Percentiles rank a stretch among this genome's conserved stretches.
Conservation (phyloP, 768 basidiomycete species). For the Clavaria fumosa region DNA sequence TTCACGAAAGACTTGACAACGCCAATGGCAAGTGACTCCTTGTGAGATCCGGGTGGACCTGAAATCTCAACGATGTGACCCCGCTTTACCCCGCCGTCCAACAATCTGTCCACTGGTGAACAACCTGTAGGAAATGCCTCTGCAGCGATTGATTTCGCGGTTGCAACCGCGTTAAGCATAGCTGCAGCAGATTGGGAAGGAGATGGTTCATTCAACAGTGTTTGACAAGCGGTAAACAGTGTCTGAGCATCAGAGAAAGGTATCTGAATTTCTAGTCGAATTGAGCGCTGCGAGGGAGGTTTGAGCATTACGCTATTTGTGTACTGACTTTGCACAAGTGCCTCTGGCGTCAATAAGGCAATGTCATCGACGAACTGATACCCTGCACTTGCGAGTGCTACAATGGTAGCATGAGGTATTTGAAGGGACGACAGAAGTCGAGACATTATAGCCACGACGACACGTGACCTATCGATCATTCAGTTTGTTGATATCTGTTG, state of each 20-base stretch:
- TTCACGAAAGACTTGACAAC: constrained; percentile 34
- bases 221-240: constrained; percentile 28
- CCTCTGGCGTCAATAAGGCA: constrained; percentile 24
- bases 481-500: too few relatives aligned
- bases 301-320: background rate
- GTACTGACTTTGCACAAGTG: constrained; percentile 33
- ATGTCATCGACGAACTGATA: constrained; percentile 46
- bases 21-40: constrained; percentile 37
- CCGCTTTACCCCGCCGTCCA: constrained; percentile 46
- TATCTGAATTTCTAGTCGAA: constrained; percentile 33
- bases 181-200: constrained; percentile 43
- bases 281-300: constrained; percentile 3
- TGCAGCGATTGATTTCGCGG: constrained; percentile 12
- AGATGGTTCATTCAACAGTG: constrained; percentile 14
- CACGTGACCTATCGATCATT: too few relatives aligned
- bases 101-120: constrained; percentile 36
- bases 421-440: constrained; percentile 32
- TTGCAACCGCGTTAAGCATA: too few relatives aligned
- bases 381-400: constrained; percentile 34
- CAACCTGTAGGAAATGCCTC: constrained; percentile 28
- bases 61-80: constrained; percentile 60
- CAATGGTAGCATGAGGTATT: constrained; percentile 30
- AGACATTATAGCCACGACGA: too few relatives aligned
- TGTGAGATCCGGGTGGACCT: constrained; percentile 59
- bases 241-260: constrained; percentile 29